Base-by-base conservation (phyloP, 164 flowering plant species). In the Nymphaea colorata region DNA sequence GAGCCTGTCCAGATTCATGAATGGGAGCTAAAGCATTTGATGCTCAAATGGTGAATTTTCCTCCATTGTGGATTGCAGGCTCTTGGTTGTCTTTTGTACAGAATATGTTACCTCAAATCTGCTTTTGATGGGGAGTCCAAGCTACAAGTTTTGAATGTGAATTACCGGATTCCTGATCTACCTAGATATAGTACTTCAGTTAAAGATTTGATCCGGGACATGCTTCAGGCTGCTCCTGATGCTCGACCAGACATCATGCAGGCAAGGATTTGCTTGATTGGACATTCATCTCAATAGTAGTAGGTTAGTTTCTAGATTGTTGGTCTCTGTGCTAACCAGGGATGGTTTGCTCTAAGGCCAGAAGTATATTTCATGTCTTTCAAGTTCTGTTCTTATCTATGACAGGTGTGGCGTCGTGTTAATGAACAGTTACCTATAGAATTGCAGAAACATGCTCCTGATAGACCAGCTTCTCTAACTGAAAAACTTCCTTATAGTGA, bases 231-330 rank as follows among this genome's bases (percentile, higher is more conserved):
- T 62, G 85, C 93, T 18, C 99, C 98, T 64, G 90, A 87, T 15
- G 82, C 73, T 81, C 80, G 99, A 86, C 99, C 98, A 80, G 98
- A 95, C 80, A 90, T 95, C 88, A 89, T 90, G 80, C 99, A 95
- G 98, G 99, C 96, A 92, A 95, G 98, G 83, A 89, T 90, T 86
- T 87, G 94, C 95, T 89, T 86, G 90, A 87, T 92, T 87, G 88
- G 93, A 82, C 90, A 85, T 87, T 89, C 86, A 84, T 87, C 93
- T 84, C 83, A 84, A 86, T 89, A 86, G 90, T 79, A 68, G 84
- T 91, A 89, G 93, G 96, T 91, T 91, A 87, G 96, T 91, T 25
- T 79, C 73, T 91, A 93, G 96, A 88, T 79, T 74, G 76, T 77
- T 66, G 60, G 73, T 74, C 73, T 74, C 84, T 73, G 71, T 78